These are phyloP conservation scores for Micractinium conductrix DNA, from an alignment of 139 green algal species.

Conservation along the genomic window DNA sequence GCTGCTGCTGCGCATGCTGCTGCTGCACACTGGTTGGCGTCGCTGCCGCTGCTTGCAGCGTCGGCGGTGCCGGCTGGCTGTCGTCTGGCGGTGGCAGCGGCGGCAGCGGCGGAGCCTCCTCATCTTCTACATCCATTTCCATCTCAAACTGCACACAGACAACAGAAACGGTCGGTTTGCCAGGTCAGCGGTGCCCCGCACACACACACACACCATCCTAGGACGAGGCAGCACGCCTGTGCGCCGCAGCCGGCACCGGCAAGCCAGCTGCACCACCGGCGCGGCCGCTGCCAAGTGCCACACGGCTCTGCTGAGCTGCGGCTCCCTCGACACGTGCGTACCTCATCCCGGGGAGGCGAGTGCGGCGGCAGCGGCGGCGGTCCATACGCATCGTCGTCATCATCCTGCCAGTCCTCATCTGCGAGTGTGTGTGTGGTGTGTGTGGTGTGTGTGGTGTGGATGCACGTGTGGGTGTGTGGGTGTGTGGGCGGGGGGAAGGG, in stretches of 20 bases:
- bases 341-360: slow-evolving; percentile 23
- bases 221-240: no score
- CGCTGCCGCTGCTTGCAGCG: not conserved
- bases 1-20: not conserved
- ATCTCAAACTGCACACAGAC: slow-evolving; percentile 16
- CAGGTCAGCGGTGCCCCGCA: no score
- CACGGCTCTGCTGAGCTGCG: no score
- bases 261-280: no score
- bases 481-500: not conserved
- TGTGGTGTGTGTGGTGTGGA: not conserved
- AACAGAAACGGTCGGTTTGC: no score
- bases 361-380: slow-evolving; percentile 33
- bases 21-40: not conserved
- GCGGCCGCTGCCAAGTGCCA: no score
- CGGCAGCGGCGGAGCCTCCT: not conserved
- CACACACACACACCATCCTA: no score
- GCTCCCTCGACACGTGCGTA: not conserved
- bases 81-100: not conserved
- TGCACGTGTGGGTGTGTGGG: not conserved
- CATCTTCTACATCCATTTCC: not conserved
- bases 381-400: slow-evolving; percentile 10
- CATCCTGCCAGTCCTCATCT: not conserved
- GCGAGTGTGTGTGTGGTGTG: no score
- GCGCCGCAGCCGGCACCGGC: no score
- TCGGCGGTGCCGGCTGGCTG: not conserved